Conservation (phyloP, 1,284 basidiomycete species). For the Microbotryum scabiosae region DNA sequence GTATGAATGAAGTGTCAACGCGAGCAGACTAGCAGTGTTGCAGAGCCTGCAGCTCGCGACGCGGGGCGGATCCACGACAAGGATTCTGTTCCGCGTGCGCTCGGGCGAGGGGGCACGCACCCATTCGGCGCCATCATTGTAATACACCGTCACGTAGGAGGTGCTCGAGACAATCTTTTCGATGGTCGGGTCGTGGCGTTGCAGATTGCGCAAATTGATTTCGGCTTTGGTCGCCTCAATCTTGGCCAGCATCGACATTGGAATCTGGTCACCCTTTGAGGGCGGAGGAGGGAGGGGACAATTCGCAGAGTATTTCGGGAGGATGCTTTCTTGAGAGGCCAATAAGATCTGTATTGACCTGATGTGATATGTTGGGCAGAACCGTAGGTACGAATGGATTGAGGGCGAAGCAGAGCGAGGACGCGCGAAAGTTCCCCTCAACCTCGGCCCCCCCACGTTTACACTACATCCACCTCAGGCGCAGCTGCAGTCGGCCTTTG, state of each 20-base stretch:
- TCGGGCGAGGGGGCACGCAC: constrained; percentile 17
- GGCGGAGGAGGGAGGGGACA: too few species aligned
- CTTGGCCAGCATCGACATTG: constrained; percentile 15
- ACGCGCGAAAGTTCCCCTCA: too few species aligned
- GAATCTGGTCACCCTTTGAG: too few species aligned
- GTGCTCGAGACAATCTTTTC: constrained; percentile 72
- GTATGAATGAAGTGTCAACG: not conserved
- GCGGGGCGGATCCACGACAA: not conserved
- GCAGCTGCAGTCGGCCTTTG: too few species aligned
- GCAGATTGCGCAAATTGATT: constrained; percentile 69
- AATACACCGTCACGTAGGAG: constrained; percentile 55
- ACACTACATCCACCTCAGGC: too few species aligned
- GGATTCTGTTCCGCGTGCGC: not conserved
- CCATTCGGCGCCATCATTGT: constrained; percentile 37
- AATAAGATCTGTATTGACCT: too few species aligned
- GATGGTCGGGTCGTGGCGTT: constrained; percentile 70
- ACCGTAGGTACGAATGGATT: too few species aligned
- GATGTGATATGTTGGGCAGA: too few species aligned
- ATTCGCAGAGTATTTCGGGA: too few species aligned
- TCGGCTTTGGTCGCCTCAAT: constrained; percentile 13
- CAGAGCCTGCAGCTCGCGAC: not conserved
- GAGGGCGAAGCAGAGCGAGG: too few species aligned
- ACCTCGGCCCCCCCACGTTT: too few species aligned
- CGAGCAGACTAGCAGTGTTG: not conserved
- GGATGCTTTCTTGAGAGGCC: too few species aligned